Evolutionary conservation across 768 basidiomycete species (phyloP), one percentile per base, ranked within the genome.

Genomic region (Panaeolus papilionaceus): DNA sequence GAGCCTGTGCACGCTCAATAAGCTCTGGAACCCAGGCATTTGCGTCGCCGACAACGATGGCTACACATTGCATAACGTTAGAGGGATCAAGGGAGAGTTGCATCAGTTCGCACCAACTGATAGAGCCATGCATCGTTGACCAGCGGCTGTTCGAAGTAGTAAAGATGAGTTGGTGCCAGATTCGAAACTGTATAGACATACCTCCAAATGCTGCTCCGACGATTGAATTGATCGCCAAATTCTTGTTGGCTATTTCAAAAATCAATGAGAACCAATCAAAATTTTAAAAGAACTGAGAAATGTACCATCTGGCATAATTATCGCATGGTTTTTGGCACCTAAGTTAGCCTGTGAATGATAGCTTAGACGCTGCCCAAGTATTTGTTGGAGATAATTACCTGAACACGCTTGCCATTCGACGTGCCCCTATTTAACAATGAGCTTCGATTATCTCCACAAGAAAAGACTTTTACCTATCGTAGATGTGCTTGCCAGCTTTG

Each of bases 271-370:
- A 51, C 63, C 44, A 63, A 42, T 37, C 65, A 45, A 62, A 9
- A 38, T 47, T 47, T 5, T 33, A 20, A 58, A 45, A 66, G 37
- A 64, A 8, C 37, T 18, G 45, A 37, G 26, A 26, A 23, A 74
- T 84, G 65, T 69, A 96, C 95, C 94, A 79, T 98, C 96, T 20
- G 95, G 92, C 94, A 97, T 95, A 71, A 97, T 77, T 14, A 97
- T 86, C 18, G 90, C 94, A 78, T 97, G 96, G 73, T 97, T 99
- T 83, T 99, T 99, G 37, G 97, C 97, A n/a, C 97, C 97, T 78
- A 99, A 79, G 63, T 84, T 86, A 7, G 83, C 83, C 83, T 84
- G 20, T 51, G 58, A 18, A 54, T 51, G 38, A 61, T 38, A 51
- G 1, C 9, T 23, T 62, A 62, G 18, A 61, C 40, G 62, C 39